These are phyloP conservation scores for Suhomyces wounanorum DNA, from an alignment of 1,139 yeast species.

Conservation along the genomic window DNA sequence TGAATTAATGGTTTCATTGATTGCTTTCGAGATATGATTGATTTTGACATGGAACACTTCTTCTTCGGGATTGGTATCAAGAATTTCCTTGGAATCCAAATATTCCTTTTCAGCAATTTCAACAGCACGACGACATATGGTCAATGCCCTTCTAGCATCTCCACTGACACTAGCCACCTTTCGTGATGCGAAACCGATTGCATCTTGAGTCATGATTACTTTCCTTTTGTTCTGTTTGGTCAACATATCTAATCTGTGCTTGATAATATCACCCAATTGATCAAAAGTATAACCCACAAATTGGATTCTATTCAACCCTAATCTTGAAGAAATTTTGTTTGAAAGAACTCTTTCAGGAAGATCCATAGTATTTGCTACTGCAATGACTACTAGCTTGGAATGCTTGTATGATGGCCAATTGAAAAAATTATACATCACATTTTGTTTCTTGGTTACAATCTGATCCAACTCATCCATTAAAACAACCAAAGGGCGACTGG, in stretches of 20 bases:
- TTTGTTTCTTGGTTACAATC: constrained; percentile 79
- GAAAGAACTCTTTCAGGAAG: constrained; percentile 86
- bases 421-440: constrained; percentile 92
- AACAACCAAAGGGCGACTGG: constrained; percentile 61
- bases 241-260: constrained; percentile 63
- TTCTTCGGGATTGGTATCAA: constrained; percentile 23
- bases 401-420: constrained; percentile 91
- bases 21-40: constrained; percentile 49
- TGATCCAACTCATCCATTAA: constrained; percentile 93
- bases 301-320: constrained; percentile 84
- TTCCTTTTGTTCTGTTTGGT: constrained; percentile 40
- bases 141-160: constrained; percentile 91
- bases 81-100: constrained; percentile 17
- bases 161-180: constrained; percentile 97
- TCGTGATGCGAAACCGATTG: constrained; percentile 88
- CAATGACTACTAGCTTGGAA: constrained; percentile 83
- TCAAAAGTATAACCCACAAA: constrained; percentile 86
- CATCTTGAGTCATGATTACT: constrained; percentile 64
- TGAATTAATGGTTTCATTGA: constrained; percentile 75
- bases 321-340: constrained; percentile 86
- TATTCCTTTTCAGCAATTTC: constrained; percentile 78
- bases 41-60: constrained; percentile 35
- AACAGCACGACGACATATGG: constrained; percentile 86
- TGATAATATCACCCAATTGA: constrained; percentile 75
- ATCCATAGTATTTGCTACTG: constrained; percentile 98